Evolutionary conservation across 2,329 filamentous ascomycete species (phyloP).

Genomic region (Aspergillus hiratsukae): DNA sequence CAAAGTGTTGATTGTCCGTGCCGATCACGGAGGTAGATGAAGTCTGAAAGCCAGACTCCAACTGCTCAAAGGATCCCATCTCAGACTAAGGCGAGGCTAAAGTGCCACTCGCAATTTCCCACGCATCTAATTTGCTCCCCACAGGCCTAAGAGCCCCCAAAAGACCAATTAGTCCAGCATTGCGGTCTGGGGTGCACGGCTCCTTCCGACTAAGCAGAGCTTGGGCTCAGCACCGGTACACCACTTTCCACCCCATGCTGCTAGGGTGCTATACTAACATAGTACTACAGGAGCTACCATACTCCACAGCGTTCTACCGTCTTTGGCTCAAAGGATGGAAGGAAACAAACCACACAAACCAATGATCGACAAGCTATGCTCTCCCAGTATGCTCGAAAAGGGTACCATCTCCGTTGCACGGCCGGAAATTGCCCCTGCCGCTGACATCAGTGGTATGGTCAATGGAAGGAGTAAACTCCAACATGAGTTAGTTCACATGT

Average conservation of each 20-base stretch:
- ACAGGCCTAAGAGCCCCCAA: conserved; percentile 6
- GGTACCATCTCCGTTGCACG: conserved; percentile 10
- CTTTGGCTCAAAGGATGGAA: background rate
- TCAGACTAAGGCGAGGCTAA: conserved; percentile 4
- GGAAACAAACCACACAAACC: background rate
- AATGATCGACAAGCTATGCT: conserved; percentile 7
- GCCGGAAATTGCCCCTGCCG: conserved; percentile 2
- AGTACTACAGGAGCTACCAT: too few species aligned
- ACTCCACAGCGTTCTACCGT: background rate
- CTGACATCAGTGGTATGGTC: conserved; percentile 8
- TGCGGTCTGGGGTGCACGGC: conserved; percentile 5
- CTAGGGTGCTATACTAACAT: too few species aligned
- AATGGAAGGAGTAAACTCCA: conserved; percentile 1
- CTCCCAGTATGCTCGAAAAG: conserved; percentile 6
- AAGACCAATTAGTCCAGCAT: too few species aligned
- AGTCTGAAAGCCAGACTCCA: conserved; percentile 4
- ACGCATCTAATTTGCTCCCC: conserved; percentile 6
- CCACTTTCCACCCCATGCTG: too few species aligned
- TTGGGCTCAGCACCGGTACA: conserved; percentile 1
- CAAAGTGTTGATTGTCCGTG: conserved; percentile 3
- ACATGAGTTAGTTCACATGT: conserved; percentile 17
- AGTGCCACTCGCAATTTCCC: conserved; percentile 15
- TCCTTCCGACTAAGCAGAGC: conserved; percentile 6
- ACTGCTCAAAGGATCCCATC: background rate
- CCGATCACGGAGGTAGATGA: conserved; percentile 10